Evolutionary conservation across 2,329 filamentous ascomycete genomes (phyloP), one percentile per base, ranked within the genome.

Genomic region (Xylariaceae sp.): DNA sequence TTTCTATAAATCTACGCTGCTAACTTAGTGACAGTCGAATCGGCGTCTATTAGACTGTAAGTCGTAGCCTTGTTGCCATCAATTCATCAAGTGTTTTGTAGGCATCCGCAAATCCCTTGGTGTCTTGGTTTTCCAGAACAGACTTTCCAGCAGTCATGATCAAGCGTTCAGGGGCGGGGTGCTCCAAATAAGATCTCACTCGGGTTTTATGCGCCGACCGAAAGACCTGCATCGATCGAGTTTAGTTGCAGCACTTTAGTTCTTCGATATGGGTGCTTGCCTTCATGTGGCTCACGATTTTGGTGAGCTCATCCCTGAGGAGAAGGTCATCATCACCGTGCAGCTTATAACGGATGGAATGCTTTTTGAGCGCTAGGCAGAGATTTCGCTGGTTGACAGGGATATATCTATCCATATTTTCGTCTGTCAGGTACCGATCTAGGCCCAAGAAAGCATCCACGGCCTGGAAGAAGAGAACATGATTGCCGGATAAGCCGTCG

Each of bases 81-180:
- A 33, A 23, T 14, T 34, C 43, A 23, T 46, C 43, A 23, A 33
- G 43, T 6, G 26, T n/a, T 17, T 31, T 34, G 28, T 33, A 46
- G 7, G 43, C 43, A 3, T 46, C 43, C 6, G 2, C 28, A 16
- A 34, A 46, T 4, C 43, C 43, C 6, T 34, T 19, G 6, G 29
- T 23, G 8, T 34, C 6, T 7, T 19, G 23, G 3, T 14, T 43
- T 12, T 41, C 60, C 19, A 69, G 52, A 9, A 69, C 52, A 1
- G 67, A 71, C 56, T 73, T 74, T 8, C 71, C 72, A 11, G 72
- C 72, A 24, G 72, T 74, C 73, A 75, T 74, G 21, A 67, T 68
- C 24, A 73, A 45, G 23, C 71, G 57, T 48, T 74, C 72, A 11
- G 72, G 71, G 6, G 72, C 71, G 6, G 70, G 69, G 17, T 67